A percentile compares a stretch with the other conserved stretches of the same genome.
phyloP scores from a whole-genome alignment of 1,139 yeast genomes.

The Kluyveromyces sp. region DNA sequence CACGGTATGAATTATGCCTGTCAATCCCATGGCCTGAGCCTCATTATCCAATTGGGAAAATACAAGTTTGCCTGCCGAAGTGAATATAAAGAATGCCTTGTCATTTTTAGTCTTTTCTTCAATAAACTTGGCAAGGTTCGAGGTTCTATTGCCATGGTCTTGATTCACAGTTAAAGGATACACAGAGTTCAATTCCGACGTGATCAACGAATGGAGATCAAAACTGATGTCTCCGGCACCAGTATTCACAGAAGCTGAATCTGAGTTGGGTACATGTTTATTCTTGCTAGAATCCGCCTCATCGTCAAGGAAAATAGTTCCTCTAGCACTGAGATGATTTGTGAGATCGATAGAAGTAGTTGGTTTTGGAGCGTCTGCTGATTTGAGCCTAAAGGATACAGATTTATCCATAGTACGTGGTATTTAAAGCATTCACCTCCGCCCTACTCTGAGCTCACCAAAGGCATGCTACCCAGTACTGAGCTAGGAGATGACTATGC shows the following conservation, averaged over 20 bases:
- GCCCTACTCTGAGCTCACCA: no score
- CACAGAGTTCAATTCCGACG: conserved; percentile 4
- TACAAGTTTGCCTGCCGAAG: conserved; percentile 90
- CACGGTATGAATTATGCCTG: conserved; percentile 49
- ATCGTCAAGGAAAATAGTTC: neutral
- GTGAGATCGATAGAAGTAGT: conserved; percentile 10
- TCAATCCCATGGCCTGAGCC: conserved; percentile 60
- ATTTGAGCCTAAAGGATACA: neutral
- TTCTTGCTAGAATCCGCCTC: neutral
- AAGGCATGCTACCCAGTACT: no score
- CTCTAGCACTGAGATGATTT: conserved; percentile 6
- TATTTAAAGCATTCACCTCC: neutral
- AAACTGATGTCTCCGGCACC: conserved; percentile 1
- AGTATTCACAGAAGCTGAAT: neutral
- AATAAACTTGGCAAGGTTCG: conserved; percentile 1
- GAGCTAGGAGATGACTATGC: no score
- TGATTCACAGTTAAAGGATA: conserved; percentile 4
- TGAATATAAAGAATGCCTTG: conserved; percentile 59
- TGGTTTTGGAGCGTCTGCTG: conserved; percentile 3
- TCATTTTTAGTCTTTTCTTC: conserved; percentile 8
- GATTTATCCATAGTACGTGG: neutral
- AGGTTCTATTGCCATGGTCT: neutral
- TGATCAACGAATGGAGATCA: conserved; percentile 4
- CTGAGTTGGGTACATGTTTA: neutral
- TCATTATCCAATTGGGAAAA: conserved; percentile 77